phyloP scores from a whole-genome alignment of 108 stramenopile species.

The Fragilaria crotonensis region DNA sequence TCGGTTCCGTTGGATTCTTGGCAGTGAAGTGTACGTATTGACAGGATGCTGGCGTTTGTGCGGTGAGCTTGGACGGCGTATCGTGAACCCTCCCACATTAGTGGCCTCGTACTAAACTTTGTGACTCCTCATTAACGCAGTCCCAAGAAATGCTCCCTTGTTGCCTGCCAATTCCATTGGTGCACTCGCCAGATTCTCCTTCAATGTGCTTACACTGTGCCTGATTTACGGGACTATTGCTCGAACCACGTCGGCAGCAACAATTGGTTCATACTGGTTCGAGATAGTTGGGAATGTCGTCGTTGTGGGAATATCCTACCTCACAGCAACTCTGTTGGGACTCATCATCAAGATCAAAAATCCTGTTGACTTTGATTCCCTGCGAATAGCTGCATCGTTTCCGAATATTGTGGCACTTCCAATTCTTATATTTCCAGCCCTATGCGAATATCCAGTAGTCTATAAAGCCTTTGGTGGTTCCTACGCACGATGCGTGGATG shows the following conservation, averaged over 20 bases:
- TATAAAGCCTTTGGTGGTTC: slow-evolving; percentile 36
- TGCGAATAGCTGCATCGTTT: slow-evolving; percentile 56
- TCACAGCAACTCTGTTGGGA: slow-evolving; percentile 39
- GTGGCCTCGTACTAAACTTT: neutral
- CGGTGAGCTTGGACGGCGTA: neutral
- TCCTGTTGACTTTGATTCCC: slow-evolving; percentile 40
- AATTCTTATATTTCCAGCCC: slow-evolving; percentile 65
- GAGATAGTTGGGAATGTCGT: slow-evolving; percentile 40
- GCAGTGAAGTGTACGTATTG: slow-evolving; percentile 35
- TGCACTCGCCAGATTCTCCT: slow-evolving; percentile 47
- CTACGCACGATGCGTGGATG: slow-evolving; percentile 35
- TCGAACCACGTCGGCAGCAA: slow-evolving; percentile 33
- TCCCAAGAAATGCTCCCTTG: slow-evolving; percentile 40
- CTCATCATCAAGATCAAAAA: slow-evolving; percentile 24
- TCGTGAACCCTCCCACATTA: neutral
- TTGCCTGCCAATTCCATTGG: slow-evolving; percentile 36
- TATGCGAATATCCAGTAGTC: slow-evolving; percentile 66
- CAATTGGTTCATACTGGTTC: slow-evolving; percentile 56
- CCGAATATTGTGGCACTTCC: slow-evolving; percentile 72
- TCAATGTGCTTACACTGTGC: slow-evolving; percentile 52
- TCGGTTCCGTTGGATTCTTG: slow-evolving; percentile 50
- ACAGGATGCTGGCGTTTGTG: neutral
- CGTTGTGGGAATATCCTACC: slow-evolving; percentile 41
- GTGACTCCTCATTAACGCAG: neutral
- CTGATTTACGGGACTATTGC: slow-evolving; percentile 55